These are phyloP conservation scores for Fusarium sp. DNA, from an alignment of 2,329 filamentous ascomycete species.

Conservation along the genomic window DNA sequence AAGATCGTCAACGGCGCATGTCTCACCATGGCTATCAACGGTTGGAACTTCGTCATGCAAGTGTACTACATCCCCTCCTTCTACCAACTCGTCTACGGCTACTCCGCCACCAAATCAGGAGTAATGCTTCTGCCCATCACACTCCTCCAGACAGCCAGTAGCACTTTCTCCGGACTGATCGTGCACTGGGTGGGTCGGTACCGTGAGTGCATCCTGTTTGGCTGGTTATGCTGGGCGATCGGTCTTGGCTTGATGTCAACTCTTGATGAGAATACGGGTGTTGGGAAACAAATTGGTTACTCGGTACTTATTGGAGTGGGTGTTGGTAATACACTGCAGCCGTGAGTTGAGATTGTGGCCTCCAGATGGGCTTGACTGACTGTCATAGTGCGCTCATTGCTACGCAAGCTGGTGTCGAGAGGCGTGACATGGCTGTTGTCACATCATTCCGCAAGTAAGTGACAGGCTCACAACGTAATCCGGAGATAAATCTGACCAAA, in stretches of 20 bases:
- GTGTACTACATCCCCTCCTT: slow-evolving; percentile 60
- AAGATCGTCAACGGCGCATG: slow-evolving; percentile 65
- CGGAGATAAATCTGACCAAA: neutral
- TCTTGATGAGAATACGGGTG: slow-evolving; percentile 56
- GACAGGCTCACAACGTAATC: neutral
- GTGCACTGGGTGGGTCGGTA: slow-evolving; percentile 65
- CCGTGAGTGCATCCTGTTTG: slow-evolving; percentile 63
- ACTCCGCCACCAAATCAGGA: slow-evolving; percentile 54
- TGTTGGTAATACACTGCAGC: slow-evolving; percentile 63
- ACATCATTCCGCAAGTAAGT: slow-evolving; percentile 57
- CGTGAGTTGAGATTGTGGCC: slow-evolving; percentile 44
- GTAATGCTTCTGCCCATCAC: slow-evolving; percentile 56
- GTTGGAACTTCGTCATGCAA: slow-evolving; percentile 69
- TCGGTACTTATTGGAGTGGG: slow-evolving; percentile 62
- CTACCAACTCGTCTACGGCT: slow-evolving; percentile 58
- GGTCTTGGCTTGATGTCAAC: slow-evolving; percentile 65
- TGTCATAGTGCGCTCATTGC: slow-evolving; percentile 57
- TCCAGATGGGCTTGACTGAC: neutral
- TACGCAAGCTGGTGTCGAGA: slow-evolving; percentile 66
- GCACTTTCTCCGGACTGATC: slow-evolving; percentile 62
- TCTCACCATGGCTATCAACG: slow-evolving; percentile 67
- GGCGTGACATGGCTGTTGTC: slow-evolving; percentile 56
- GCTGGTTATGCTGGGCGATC: slow-evolving; percentile 62
- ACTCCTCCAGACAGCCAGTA: slow-evolving; percentile 58
- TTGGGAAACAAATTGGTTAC: slow-evolving; percentile 66